Evolutionary conservation across 306 rosid species (phyloP).

Genomic region (Pueraria montana): DNA sequence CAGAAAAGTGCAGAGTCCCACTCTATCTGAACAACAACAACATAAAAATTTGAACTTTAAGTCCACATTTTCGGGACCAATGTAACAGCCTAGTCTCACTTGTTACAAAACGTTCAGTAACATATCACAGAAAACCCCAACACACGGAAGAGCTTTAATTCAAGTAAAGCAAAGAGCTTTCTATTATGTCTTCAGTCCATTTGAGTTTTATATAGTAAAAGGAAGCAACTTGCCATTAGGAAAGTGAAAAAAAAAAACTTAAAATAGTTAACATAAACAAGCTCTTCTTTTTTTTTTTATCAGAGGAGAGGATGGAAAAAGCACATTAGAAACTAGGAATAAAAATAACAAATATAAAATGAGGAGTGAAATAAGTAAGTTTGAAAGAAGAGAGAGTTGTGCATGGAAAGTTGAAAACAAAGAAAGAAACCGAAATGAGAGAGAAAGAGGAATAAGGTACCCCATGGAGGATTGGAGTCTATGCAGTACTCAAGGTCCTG

Average conservation of each 20-base stretch:
- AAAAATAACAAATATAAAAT: background rate
- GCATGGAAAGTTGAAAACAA: background rate
- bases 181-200: background rate
- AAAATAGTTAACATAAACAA: background rate
- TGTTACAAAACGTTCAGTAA: background rate
- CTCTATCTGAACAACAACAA: conserved; percentile 24
- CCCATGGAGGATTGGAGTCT: conserved; percentile 92
- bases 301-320: background rate
- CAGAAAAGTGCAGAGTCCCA: conserved; percentile 36
- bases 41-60: conserved; percentile 39
- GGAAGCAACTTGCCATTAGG: background rate
- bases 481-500: conserved; percentile 92
- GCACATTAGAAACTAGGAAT: conserved; percentile 10
- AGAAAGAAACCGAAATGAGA: conserved; percentile 14
- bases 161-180: conserved; percentile 7
- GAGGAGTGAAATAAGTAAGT: conserved; percentile 11
- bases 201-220: conserved; percentile 32
- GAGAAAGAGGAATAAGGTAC: conserved; percentile 51
- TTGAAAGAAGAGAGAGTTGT: background rate
- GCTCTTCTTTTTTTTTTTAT: background rate
- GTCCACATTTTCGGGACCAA: background rate
- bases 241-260: background rate
- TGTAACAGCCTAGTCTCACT: conserved; percentile 4
- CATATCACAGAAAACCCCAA: background rate
- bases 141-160: background rate